Conservation (phyloP, 306 rosid species). For the Inga oerstediana region DNA sequence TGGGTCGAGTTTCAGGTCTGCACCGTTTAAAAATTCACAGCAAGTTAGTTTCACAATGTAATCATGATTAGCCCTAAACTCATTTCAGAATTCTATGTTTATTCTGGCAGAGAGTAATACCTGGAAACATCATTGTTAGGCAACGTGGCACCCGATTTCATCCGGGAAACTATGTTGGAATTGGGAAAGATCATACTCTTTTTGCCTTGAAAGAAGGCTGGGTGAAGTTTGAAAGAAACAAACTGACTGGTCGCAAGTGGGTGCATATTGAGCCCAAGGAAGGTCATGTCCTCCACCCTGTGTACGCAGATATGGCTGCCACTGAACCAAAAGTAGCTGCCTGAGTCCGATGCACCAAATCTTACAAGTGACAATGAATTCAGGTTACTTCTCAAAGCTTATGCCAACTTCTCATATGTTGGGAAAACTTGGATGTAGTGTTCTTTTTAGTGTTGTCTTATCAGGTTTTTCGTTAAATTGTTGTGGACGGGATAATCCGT, state of each 20-base stretch:
- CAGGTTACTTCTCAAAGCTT: constrained; percentile 13
- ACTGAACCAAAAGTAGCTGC: constrained; percentile 40
- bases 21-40: neutral
- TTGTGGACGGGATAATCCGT: neutral
- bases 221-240: constrained; percentile 78
- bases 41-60: neutral
- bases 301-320: constrained; percentile 50
- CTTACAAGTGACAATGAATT: neutral
- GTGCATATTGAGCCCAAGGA: constrained; percentile 80
- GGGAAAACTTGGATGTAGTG: neutral
- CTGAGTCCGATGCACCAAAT: constrained; percentile 28
- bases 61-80: neutral
- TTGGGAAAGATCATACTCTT: constrained; percentile 85
- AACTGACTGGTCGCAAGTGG: constrained; percentile 86
- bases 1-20: neutral
- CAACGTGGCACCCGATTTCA: constrained; percentile 94
- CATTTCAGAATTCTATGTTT: constrained; percentile 16
- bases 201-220: constrained; percentile 85
- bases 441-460: neutral
- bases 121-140: constrained; percentile 87
- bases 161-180: constrained; percentile 90
- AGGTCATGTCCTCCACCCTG: constrained; percentile 87
- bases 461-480: neutral
- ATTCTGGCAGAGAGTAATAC: constrained; percentile 68
- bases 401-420: constrained; percentile 3